Percentiles rank a stretch among this genome's conserved stretches.
Conservation (phyloP, 2,329 filamentous ascomycete species). For the Aspergillus clavatus region DNA sequence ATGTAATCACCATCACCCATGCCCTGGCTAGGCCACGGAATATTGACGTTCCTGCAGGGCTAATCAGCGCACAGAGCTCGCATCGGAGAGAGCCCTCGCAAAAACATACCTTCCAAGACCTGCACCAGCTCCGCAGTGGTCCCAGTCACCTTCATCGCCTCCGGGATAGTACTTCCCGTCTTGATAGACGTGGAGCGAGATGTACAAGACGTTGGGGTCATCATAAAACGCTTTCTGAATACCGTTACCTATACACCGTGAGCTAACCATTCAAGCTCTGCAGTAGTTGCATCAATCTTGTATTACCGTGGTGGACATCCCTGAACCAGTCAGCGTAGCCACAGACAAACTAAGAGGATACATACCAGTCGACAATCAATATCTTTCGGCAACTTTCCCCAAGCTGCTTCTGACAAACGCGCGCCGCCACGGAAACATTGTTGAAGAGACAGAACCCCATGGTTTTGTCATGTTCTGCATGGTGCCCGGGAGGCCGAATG, state of each 20-base stretch:
- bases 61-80: slow-evolving; percentile 9
- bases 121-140: slow-evolving; percentile 54
- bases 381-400: slow-evolving; percentile 80
- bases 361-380: slow-evolving; percentile 88
- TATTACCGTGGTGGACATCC: slow-evolving; percentile 62
- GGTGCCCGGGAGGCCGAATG: slow-evolving; percentile 90
- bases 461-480: slow-evolving; percentile 77
- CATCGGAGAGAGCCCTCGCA: background rate
- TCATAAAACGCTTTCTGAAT: slow-evolving; percentile 95
- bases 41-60: slow-evolving; percentile 57
- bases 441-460: slow-evolving; percentile 99
- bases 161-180: slow-evolving; percentile 80
- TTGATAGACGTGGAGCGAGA: slow-evolving; percentile 86
- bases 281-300: background rate
- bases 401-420: slow-evolving; percentile 76
- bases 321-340: slow-evolving; percentile 29
- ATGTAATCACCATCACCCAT: slow-evolving; percentile 98
- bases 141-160: slow-evolving; percentile 53
- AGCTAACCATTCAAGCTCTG: slow-evolving; percentile 13
- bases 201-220: slow-evolving; percentile 91
- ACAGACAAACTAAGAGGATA: slow-evolving; percentile 23
- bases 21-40: slow-evolving; percentile 62
- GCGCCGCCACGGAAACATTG: slow-evolving; percentile 91
- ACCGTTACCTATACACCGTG: slow-evolving; percentile 64
- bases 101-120: slow-evolving; percentile 51